Evolutionary conservation across 257 asterid genomes (phyloP), one percentile per base, ranked within the genome.

Genomic region (Thymus mandschuricus): DNA sequence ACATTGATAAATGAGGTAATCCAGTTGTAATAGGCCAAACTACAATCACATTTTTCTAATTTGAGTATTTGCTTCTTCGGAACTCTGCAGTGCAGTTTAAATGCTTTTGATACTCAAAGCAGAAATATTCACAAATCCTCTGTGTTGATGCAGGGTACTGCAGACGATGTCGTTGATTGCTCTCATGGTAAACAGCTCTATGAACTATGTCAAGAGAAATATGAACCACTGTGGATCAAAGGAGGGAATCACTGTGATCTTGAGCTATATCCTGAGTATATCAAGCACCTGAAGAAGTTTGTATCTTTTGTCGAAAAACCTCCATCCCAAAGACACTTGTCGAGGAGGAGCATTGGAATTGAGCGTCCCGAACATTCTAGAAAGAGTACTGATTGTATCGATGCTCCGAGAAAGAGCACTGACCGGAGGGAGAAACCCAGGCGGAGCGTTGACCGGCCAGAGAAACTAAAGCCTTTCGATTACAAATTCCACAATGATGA

Each of bases 241-340:
- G 89, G 87, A 1, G 89, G 89, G 34, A 85, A 85, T 79, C 89
- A 85, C 80, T 85, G 89, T 45, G 85, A 85, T 75, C 58, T 85
- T 54, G 89, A 85, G 64, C 79, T 85, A 8, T 82, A 80, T 43
- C 87, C 89, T 1, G 89, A 85, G 45, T 85, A 85, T 52, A 80
- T 85, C 21, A 85, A 78, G 74, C 87, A 85, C 82, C 87, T 85
- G 34, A 85, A 85, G 66, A 85, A 82, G 78, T 85, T 80, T 33
- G 77, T 85, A 30, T 68, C 78, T 15, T 65, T 72, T 6, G 80
- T 82, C 1, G 89, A 85, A 57, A 82, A 76, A 62, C 84, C 83
- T 6, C 84, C 82, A 33, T 76, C 86, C 59, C 81, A 76, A 52
- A 70, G 83, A 46, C 59, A 78, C 79, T 40, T 49, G 52, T 78